Percentiles rank a stretch among this genome's conserved stretches.
These are phyloP conservation scores for Papilionanthe hybrid DNA, from an alignment of 116 monocot genomes.

Conservation along the genomic window DNA sequence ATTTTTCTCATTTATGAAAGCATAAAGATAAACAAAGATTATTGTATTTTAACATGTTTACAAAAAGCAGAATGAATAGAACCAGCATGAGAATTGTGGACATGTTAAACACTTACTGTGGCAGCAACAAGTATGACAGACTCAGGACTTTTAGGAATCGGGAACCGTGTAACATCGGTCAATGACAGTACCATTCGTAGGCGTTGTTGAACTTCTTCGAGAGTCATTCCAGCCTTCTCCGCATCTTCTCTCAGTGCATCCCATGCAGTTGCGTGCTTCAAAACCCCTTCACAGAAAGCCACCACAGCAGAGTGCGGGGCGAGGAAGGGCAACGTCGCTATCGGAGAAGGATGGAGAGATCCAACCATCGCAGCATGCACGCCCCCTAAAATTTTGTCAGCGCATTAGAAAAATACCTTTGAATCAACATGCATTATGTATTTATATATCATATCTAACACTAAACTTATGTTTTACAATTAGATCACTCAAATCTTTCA, in stretches of 20 bases:
- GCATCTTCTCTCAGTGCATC: slow-evolving; percentile 84
- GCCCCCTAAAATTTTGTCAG: slow-evolving; percentile 40
- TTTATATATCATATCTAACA: too few species aligned
- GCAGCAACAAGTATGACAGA: slow-evolving; percentile 91
- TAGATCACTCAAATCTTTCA: too few species aligned
- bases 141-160: slow-evolving; percentile 79
- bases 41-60: neutral
- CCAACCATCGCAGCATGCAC: slow-evolving; percentile 99
- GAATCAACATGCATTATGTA: neutral
- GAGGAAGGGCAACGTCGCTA: slow-evolving; percentile 87
- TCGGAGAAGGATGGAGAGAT: slow-evolving; percentile 82
- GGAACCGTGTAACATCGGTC: slow-evolving; percentile 94
- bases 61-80: neutral
- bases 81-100: neutral
- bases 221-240: slow-evolving; percentile 58
- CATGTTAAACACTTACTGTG: slow-evolving; percentile 49
- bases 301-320: slow-evolving; percentile 96
- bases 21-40: neutral
- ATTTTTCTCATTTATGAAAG: neutral
- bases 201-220: slow-evolving; percentile 84
- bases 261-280: slow-evolving; percentile 91
- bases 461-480: too few species aligned
- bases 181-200: slow-evolving; percentile 75
- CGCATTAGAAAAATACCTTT: neutral
- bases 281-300: slow-evolving; percentile 89